Conservation (phyloP, 208 protist genomes). For the Tritrichomonas foetus region DNA sequence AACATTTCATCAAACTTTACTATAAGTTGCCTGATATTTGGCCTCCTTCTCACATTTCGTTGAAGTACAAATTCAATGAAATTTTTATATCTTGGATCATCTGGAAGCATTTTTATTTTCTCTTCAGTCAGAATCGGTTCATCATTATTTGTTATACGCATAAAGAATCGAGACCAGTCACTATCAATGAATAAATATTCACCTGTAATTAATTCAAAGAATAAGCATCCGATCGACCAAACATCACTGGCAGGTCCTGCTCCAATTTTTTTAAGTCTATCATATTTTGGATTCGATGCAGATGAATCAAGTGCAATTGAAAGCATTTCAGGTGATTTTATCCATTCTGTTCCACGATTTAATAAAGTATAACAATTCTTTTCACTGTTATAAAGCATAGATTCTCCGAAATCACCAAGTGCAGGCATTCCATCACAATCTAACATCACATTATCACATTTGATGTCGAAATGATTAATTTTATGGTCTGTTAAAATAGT, state of each 20-base stretch:
- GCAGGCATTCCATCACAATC: background rate
- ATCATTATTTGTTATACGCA: background rate
- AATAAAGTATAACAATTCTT: background rate
- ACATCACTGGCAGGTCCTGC: constrained; percentile 39
- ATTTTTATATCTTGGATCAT: background rate
- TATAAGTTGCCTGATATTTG: background rate
- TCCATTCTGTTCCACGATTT: constrained; percentile 38
- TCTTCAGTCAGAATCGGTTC: background rate
- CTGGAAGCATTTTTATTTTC: background rate
- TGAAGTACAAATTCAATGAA: constrained; percentile 16
- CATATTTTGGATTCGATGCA: background rate
- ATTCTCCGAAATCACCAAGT: constrained; percentile 14
- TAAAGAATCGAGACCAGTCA: background rate
- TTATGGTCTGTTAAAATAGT: background rate
- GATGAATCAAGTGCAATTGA: constrained; percentile 19
- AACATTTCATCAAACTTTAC: constrained; percentile 34
- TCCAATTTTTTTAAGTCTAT: background rate
- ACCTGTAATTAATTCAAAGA: constrained; percentile 48
- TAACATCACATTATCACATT: background rate
- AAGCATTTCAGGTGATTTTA: constrained; percentile 33
- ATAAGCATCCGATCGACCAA: constrained; percentile 50
- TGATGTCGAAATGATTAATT: constrained; percentile 34
- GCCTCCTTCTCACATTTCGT: background rate
- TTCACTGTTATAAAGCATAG: background rate
- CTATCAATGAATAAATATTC: constrained; percentile 47